phyloP scores from a whole-genome alignment of 805 yeast species.

The Komagataella mondaviorum region DNA sequence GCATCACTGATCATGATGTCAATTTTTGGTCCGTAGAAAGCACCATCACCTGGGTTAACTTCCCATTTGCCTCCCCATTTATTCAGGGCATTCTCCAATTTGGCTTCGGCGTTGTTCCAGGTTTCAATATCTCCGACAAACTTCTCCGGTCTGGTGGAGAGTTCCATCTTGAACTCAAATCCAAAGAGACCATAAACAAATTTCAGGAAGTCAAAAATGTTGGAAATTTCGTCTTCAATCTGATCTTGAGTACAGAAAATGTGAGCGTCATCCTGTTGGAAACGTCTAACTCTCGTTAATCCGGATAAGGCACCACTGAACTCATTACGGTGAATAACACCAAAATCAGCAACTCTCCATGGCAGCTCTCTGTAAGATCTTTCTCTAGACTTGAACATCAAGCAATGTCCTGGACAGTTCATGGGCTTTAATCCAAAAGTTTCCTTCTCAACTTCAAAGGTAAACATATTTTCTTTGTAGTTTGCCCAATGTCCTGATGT shows the following conservation, averaged over 20 bases:
- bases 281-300: constrained; percentile 93
- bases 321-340: constrained; percentile 95
- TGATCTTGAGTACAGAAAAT: constrained; percentile 92
- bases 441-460: constrained; percentile 95
- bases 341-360: constrained; percentile 97
- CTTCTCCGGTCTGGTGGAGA: constrained; percentile 95
- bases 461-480: constrained; percentile 94
- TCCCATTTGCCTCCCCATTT: constrained; percentile 88
- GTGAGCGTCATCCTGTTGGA: constrained; percentile 99
- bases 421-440: constrained; percentile 86
- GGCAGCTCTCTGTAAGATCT: constrained; percentile 96
- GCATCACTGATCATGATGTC: constrained; percentile 95
- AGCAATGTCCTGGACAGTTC: constrained; percentile 73
- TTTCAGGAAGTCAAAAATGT: constrained; percentile 75
- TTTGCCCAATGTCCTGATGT: constrained; percentile 98
- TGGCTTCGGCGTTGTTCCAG: constrained; percentile 86
- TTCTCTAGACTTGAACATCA: constrained; percentile 83
- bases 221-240: constrained; percentile 73
- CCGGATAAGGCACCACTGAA: constrained; percentile 91
- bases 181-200: constrained; percentile 86
- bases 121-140: constrained; percentile 89
- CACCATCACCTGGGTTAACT: constrained; percentile 95
- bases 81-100: constrained; percentile 71
- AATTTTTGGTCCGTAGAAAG: constrained; percentile 90
- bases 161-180: constrained; percentile 91